Evolutionary conservation across 495 filamentous ascomycete species (phyloP).

Genomic region (Apiosordaria backusii): DNA sequence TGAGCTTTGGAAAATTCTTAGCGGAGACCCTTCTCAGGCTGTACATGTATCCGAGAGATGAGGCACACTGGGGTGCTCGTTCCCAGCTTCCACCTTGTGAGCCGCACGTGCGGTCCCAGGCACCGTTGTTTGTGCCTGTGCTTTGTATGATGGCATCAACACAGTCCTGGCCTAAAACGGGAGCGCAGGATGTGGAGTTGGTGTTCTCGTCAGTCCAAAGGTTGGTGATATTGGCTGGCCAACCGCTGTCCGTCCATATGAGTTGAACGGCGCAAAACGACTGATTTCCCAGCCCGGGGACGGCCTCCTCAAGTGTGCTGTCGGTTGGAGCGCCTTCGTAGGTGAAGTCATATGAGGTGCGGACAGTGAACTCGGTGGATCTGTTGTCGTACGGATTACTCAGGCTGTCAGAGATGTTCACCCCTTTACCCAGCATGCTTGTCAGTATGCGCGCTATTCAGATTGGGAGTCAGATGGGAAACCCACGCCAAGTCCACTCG

Average conservation of each 20-base stretch:
- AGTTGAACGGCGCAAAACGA: background rate
- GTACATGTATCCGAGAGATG: background rate
- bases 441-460: background rate
- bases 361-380: background rate
- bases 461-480: background rate
- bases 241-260: background rate
- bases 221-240: slow-evolving; percentile 1
- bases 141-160: background rate
- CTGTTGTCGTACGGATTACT: background rate
- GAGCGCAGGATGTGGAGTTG: background rate
- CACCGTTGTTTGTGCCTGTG: background rate
- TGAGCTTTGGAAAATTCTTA: background rate
- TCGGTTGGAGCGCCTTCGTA: background rate
- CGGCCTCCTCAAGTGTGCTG: background rate
- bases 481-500: background rate
- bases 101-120: background rate
- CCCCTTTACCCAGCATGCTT: background rate
- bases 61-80: background rate
- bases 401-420: background rate
- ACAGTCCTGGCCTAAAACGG: background rate
- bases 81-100: background rate
- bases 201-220: background rate
- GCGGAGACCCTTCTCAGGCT: background rate
- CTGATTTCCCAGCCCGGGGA: background rate
- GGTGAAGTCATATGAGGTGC: background rate